Conservation (phyloP, 108 stramenopile genomes). For the Cyclotella atomus region DNA sequence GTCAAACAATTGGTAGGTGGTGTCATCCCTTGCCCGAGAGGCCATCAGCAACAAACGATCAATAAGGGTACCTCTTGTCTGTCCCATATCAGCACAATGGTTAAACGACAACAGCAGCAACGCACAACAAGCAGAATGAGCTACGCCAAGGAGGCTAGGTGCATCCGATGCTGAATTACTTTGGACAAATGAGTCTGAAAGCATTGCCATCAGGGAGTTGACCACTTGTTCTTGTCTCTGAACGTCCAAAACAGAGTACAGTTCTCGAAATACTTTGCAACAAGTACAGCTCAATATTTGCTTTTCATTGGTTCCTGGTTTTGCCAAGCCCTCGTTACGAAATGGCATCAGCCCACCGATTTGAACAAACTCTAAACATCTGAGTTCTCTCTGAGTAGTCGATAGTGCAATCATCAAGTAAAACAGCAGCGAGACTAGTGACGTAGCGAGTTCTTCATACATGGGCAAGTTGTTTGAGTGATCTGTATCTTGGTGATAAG, state of each 20-base stretch:
- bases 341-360: slow-evolving; percentile 29
- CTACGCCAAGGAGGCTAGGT: slow-evolving; percentile 3
- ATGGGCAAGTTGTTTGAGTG: slow-evolving; percentile 13
- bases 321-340: neutral
- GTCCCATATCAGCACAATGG: slow-evolving; percentile 14
- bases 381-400: slow-evolving; percentile 2
- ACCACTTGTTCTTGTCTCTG: slow-evolving; percentile 35
- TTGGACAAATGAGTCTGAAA: slow-evolving; percentile 36
- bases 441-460: slow-evolving; percentile 36
- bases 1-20: slow-evolving; percentile 34
- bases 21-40: slow-evolving; percentile 17
- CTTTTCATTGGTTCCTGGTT: neutral
- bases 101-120: slow-evolving; percentile 34
- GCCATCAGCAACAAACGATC: slow-evolving; percentile 44
- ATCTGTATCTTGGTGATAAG: neutral
- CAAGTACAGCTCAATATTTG: slow-evolving; percentile 11
- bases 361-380: slow-evolving; percentile 10
- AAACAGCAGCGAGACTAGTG: slow-evolving; percentile 44
- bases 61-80: slow-evolving; percentile 26
- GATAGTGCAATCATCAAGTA: slow-evolving; percentile 40
- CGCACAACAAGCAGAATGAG: slow-evolving; percentile 41
- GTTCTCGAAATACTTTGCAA: slow-evolving; percentile 24
- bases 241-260: slow-evolving; percentile 29
- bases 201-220: slow-evolving; percentile 41
- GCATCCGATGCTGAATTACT: neutral